Conservation (phyloP, 345 rosid species). For the Populus tremula region DNA sequence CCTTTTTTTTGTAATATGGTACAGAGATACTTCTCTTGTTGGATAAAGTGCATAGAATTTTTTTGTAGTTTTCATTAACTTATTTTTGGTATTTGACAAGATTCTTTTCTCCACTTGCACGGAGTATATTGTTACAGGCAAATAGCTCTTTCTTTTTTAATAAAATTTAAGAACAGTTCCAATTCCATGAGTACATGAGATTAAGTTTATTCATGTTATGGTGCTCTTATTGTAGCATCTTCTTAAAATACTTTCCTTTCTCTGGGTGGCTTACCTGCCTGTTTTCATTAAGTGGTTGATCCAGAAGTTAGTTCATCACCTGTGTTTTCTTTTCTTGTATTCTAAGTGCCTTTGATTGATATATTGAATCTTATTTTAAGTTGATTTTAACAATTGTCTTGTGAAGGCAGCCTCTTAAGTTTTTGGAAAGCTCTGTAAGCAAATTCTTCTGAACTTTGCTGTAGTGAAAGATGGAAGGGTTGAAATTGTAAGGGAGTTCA, state of each 20-base stretch:
- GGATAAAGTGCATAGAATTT: no score
- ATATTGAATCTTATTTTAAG: neutral
- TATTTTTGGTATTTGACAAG: neutral
- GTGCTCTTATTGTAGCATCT: no score
- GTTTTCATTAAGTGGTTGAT: neutral
- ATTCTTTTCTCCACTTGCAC: neutral
- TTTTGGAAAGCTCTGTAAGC: neutral
- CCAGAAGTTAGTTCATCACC: neutral
- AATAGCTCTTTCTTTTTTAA: neutral
- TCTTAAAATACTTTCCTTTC: no score
- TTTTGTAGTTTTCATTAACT: no score
- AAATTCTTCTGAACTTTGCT: neutral
- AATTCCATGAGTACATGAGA: no score
- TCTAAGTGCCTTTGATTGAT: neutral
- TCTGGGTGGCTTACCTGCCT: neutral
- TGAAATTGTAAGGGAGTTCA: neutral
- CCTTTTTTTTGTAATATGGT: no score
- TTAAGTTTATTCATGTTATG: no score
- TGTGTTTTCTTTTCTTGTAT: neutral
- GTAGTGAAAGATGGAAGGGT: neutral
- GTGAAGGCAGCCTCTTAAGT: neutral
- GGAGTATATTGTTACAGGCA: neutral
- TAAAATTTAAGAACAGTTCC: no score
- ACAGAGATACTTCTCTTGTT: no score
- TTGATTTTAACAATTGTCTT: neutral